Percentiles rank a stretch among this genome's conserved stretches.
phyloP scores from a whole-genome alignment of 345 rosid genomes.

The Limnanthes douglasii region DNA sequence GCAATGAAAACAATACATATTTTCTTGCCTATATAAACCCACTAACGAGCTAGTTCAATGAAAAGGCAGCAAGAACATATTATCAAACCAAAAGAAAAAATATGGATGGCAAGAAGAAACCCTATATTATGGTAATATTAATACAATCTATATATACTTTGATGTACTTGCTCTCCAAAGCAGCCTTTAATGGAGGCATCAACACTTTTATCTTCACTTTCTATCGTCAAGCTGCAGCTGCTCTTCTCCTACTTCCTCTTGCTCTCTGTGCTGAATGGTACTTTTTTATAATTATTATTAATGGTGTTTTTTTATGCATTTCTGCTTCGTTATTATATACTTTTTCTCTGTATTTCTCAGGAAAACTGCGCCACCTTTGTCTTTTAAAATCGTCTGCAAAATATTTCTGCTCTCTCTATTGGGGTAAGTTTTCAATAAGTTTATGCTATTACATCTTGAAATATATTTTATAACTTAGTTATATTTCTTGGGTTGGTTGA shows the following conservation, averaged over 20 bases:
- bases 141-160: conserved; percentile 60
- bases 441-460: background rate
- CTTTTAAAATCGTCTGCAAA: conserved; percentile 9
- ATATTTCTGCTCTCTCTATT: conserved; percentile 15
- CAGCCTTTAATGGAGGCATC: conserved; percentile 34
- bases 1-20: too few relatives aligned
- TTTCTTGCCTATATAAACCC: too few relatives aligned
- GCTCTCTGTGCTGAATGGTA: conserved; percentile 18
- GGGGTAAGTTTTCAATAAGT: conserved; percentile 8
- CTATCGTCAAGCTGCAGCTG: conserved; percentile 17
- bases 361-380: conserved; percentile 9
- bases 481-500: too few relatives aligned
- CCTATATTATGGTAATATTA: conserved; percentile 45
- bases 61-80: too few relatives aligned
- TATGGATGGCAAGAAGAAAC: conserved; percentile 26
- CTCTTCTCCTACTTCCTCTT: conserved; percentile 13
- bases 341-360: conserved; percentile 1
- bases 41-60: too few relatives aligned
- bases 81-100: background rate
- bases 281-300: background rate
- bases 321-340: background rate
- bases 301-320: background rate
- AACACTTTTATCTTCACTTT: conserved; percentile 19
- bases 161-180: conserved; percentile 71
- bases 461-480: too few relatives aligned